Base-by-base conservation (phyloP, 495 filamentous ascomycete species). In the Penicillium coprophilum region DNA sequence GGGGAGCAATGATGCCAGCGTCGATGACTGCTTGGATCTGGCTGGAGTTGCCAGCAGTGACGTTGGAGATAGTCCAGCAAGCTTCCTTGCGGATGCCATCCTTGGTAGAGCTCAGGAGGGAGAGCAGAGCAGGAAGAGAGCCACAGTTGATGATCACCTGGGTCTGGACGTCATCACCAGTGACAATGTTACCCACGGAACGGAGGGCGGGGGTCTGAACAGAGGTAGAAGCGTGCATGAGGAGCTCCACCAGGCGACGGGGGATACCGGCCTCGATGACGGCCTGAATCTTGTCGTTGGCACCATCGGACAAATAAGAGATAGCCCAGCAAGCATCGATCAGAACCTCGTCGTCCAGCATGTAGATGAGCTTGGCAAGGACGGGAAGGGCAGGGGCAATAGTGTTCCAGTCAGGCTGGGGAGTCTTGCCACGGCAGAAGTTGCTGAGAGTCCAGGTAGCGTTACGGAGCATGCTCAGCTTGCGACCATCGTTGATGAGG, bases 251-350 rank as follows among this genome's bases (percentile, higher is more conserved):
- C 9, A 99, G 85, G 47, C 95, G 91, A 59, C 95, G 92, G 57
- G 95, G 95, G 59, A 99, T 99, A 51, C 92, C 92, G 50, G 93
- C 94, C 73, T 97, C 95, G 67, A 99, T 97, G 40, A 99, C 95
- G 44, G 95, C 93, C 73, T 99, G 95, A 60, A 99, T 99, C 81
- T 99, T 99, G 64, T 99, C 95, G 69, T 99, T 99, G 59, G 91
- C 86, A 19, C 95, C 95, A 72, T 99, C 95, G n/a, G 95, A 97
- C 39, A 99, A 83, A 64, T 99, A 99, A 5, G 95, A 97, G 70
- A 99, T 97, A 50, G 95, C 95, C 95, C 95, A 99, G 84, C 95
- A 99, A 45, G 95, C 94, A 73, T 99, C 95, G 62, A 99, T 99
- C 59, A 99, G 78, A 46, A 99, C 95, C 71, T 99, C 95, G 58